These are phyloP conservation scores for Thraustochytrium sp. DNA, from an alignment of 352 stramenopile species.

Conservation along the genomic window DNA sequence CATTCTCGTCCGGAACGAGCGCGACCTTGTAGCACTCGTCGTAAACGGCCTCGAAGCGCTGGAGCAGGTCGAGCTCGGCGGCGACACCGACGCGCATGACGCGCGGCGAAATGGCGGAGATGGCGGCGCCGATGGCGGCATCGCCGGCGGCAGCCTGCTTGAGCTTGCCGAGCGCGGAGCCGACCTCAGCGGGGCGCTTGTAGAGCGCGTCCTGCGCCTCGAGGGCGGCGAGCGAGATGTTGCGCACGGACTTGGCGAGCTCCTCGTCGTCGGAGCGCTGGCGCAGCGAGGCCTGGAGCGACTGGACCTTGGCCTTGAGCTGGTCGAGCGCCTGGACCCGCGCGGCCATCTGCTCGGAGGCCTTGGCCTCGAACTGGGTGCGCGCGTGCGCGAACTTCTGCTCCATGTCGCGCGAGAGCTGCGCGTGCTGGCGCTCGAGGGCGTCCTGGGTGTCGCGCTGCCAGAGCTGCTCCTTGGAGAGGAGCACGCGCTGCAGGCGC, in stretches of 20 bases:
- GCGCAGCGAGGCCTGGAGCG: not conserved
- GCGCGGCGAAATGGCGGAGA: not conserved
- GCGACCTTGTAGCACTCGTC: constrained; percentile 17
- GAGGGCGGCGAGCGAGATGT: not conserved
- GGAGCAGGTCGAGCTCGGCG: not conserved
- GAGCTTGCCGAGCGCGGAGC: not conserved
- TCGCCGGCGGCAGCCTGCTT: not conserved
- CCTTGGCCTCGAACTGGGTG: constrained; percentile 17
- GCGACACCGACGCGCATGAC: not conserved
- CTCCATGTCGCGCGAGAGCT: constrained; percentile 1
- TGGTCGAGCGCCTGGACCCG: constrained; percentile 7
- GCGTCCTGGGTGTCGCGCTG: constrained; percentile 20
- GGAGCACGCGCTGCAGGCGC: not conserved
- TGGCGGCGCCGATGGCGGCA: not conserved
- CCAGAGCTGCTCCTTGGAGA: constrained; percentile 17
- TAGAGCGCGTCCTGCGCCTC: constrained; percentile 26
- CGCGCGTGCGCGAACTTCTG: constrained; percentile 15
- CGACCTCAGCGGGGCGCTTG: not conserved
- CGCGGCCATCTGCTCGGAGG: not conserved
- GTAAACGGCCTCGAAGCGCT: not conserved
- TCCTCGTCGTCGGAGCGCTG: constrained; percentile 13
- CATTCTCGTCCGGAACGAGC: not conserved
- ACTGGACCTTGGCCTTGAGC: constrained; percentile 32
- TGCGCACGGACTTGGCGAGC: not conserved
- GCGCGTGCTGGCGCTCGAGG: constrained; percentile 21